A percentile compares a stretch with the other conserved stretches of the same genome.
Conservation (phyloP, 257 asterid genomes). For the Nicotiana tomentosiformis region DNA sequence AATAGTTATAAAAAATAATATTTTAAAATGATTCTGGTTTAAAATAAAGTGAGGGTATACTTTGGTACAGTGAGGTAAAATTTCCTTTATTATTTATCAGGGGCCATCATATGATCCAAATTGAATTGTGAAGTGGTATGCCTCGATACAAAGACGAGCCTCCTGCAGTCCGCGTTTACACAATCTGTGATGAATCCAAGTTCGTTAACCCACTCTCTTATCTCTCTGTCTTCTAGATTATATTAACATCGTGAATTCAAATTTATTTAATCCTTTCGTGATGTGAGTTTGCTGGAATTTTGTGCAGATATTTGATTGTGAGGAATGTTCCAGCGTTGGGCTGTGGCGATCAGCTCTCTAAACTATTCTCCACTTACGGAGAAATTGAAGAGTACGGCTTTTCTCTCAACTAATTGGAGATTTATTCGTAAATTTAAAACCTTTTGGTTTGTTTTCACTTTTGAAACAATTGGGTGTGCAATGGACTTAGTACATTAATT, state of each 20-base stretch:
- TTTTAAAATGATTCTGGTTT: no score
- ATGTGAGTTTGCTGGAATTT: neutral
- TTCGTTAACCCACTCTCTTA: slow-evolving; percentile 3
- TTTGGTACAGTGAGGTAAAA: no score
- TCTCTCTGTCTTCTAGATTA: neutral
- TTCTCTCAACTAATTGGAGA: neutral
- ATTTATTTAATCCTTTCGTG: neutral
- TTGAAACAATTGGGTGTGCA: neutral
- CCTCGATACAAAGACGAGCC: slow-evolving; percentile 57
- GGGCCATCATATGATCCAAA: no score
- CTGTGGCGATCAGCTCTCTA: slow-evolving; percentile 67
- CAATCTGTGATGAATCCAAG: slow-evolving; percentile 95
- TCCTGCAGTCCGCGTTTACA: slow-evolving; percentile 72
- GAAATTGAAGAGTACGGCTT: slow-evolving; percentile 58
- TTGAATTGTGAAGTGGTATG: slow-evolving; percentile 16
- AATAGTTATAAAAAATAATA: no score
- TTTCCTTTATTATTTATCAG: no score
- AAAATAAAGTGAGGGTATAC: no score
- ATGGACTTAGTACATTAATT: neutral
- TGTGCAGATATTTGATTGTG: slow-evolving; percentile 59
- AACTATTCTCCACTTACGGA: slow-evolving; percentile 58
- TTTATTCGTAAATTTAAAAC: neutral
- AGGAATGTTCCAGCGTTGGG: slow-evolving; percentile 89
- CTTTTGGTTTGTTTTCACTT: neutral
- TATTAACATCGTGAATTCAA: neutral